Evolutionary conservation across 2,329 filamentous ascomycete species (phyloP).

Genomic region (Xylaria sp.): DNA sequence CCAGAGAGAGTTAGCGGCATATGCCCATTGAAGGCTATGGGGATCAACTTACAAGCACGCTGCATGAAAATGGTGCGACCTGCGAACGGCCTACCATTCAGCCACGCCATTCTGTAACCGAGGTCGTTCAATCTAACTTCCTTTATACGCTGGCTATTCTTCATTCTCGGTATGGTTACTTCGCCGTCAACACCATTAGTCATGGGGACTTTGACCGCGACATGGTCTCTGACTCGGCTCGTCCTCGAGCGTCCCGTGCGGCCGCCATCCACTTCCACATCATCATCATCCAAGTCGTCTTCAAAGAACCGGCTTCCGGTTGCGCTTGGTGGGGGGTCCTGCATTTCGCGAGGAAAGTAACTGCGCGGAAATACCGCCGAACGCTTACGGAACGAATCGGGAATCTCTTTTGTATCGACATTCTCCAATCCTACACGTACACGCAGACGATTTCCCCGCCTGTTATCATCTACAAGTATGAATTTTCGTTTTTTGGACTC

Average conservation of each 20-base stretch:
- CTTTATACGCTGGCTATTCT: slow-evolving; percentile 71
- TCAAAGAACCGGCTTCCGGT: slow-evolving; percentile 77
- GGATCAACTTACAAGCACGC: slow-evolving; percentile 75
- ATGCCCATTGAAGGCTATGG: slow-evolving; percentile 1
- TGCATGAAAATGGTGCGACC: slow-evolving; percentile 87
- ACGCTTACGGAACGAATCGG: slow-evolving; percentile 89
- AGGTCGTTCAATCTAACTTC: slow-evolving; percentile 93
- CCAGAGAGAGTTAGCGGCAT: slow-evolving; percentile 24
- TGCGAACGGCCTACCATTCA: slow-evolving; percentile 90
- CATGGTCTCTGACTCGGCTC: slow-evolving; percentile 42
- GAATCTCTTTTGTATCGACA: slow-evolving; percentile 94
- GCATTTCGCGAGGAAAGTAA: slow-evolving; percentile 94
- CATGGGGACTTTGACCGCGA: slow-evolving; percentile 66
- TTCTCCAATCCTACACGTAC: slow-evolving; percentile 92
- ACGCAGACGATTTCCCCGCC: slow-evolving; percentile 79
- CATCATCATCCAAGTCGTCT: slow-evolving; percentile 61
- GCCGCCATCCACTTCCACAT: slow-evolving; percentile 61
- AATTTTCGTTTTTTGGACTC: slow-evolving; percentile 95
- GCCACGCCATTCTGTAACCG: slow-evolving; percentile 95
- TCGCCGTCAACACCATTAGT: slow-evolving; percentile 74
- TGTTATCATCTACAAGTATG: slow-evolving; percentile 90
- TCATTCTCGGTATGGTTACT: slow-evolving; percentile 76
- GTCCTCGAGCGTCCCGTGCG: slow-evolving; percentile 45
- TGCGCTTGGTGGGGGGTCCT: slow-evolving; percentile 77
- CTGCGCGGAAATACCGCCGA: slow-evolving; percentile 90